A percentile compares a stretch with the other conserved stretches of the same genome.
Evolutionary conservation across 257 asterid genomes (phyloP).

Genomic region (Salvia hispanica): DNA sequence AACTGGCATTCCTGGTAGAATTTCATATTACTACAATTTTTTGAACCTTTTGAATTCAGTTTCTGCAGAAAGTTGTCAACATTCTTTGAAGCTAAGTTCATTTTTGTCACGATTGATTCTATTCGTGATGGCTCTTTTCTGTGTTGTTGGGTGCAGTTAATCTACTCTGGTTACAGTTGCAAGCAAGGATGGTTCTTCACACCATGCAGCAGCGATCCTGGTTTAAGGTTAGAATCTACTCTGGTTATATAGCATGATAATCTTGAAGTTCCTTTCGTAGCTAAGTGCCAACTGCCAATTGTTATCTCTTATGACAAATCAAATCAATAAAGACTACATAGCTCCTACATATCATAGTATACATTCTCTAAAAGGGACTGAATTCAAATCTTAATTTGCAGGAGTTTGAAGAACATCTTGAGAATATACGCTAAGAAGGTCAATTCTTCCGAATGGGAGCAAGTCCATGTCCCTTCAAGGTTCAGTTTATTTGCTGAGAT

Average conservation of each 20-base stretch:
- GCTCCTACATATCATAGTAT: conserved; percentile 14
- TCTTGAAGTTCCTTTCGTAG: not conserved
- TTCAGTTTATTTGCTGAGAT: conserved; percentile 33
- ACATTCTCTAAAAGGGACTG: conserved; percentile 9
- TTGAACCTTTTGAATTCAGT: conserved; percentile 1
- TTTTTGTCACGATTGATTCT: not conserved
- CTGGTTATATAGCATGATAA: not conserved
- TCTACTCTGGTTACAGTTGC: conserved; percentile 93
- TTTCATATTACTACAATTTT: not conserved
- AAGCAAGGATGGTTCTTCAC: conserved; percentile 96
- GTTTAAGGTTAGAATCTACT: conserved; percentile 59
- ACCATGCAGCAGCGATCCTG: conserved; percentile 88
- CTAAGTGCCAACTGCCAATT: not conserved
- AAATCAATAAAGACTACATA: conserved; percentile 11
- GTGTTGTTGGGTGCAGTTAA: conserved; percentile 58
- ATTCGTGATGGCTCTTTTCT: conserved; percentile 22
- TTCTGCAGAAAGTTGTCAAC: not conserved
- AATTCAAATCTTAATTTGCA: conserved; percentile 37
- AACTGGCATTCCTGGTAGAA: not conserved
- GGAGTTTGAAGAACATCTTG: conserved; percentile 92
- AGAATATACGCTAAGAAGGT: conserved; percentile 89
- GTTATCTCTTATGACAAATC: not conserved
- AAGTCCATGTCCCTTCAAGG: conserved; percentile 86
- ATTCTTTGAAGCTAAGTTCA: conserved; percentile 4
- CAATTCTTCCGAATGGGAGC: conserved; percentile 81